Percentiles rank a stretch among this genome's conserved stretches.
phyloP scores from a whole-genome alignment of 352 stramenopile species.

The Aphanomyces stellatus region DNA sequence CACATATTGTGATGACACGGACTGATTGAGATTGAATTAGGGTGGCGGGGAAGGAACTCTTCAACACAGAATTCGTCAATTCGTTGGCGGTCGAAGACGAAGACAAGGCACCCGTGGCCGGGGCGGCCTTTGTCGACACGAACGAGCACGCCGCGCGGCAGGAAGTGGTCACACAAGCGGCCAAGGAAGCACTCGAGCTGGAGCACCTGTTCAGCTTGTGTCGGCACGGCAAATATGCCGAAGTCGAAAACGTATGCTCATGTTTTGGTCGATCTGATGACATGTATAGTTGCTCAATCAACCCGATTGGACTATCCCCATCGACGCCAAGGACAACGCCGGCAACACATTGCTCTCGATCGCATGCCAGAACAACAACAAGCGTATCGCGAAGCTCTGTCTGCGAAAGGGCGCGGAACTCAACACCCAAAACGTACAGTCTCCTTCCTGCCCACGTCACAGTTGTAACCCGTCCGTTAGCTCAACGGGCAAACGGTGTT shows the following conservation, averaged over 20 bases:
- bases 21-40: neutral
- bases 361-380: constrained; percentile 94
- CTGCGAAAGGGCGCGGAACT: constrained; percentile 88
- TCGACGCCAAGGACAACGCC: constrained; percentile 88
- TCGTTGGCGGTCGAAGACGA: constrained; percentile 30
- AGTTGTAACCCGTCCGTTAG: constrained; percentile 22
- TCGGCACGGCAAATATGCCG: constrained; percentile 85
- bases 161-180: constrained; percentile 67
- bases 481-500: constrained; percentile 88
- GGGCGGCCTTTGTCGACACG: constrained; percentile 28
- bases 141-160: constrained; percentile 30
- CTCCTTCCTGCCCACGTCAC: neutral
- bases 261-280: neutral
- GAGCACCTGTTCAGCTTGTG: constrained; percentile 85
- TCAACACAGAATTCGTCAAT: constrained; percentile 40
- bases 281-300: constrained; percentile 70
- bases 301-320: constrained; percentile 83
- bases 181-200: constrained; percentile 83
- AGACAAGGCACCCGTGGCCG: constrained; percentile 14
- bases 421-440: constrained; percentile 86
- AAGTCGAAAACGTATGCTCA: constrained; percentile 58
- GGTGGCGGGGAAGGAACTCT: constrained; percentile 31
- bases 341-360: constrained; percentile 92
- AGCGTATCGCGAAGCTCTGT: constrained; percentile 92
- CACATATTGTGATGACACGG: constrained; percentile 10